phyloP scores from a whole-genome alignment of 2,329 filamentous ascomycete genomes.

The Westerdykella ornata region DNA sequence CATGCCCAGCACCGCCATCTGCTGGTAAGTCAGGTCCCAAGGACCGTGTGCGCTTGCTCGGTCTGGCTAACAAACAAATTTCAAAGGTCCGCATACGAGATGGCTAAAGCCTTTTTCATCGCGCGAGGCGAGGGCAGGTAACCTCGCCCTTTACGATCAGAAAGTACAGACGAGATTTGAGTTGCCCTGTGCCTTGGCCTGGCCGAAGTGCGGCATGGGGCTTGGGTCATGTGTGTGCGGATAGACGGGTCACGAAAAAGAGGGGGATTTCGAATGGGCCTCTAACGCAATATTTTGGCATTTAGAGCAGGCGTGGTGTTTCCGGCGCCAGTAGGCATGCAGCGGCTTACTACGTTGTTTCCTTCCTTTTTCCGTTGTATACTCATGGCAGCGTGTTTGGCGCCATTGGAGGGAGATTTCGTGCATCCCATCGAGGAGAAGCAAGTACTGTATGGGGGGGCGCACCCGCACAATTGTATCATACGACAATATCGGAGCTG shows the following conservation, averaged over 20 bases:
- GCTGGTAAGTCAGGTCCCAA: slow-evolving; percentile 59
- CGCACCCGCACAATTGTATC: slow-evolving; percentile 19
- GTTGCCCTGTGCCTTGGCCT: background rate
- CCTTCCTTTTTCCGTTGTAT: slow-evolving; percentile 18
- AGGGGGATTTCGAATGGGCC: slow-evolving; percentile 8
- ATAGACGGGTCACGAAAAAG: slow-evolving; percentile 9
- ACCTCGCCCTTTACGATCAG: background rate
- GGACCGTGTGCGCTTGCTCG: background rate
- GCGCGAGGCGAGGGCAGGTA: slow-evolving; percentile 24
- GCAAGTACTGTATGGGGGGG: slow-evolving; percentile 17
- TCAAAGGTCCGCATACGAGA: slow-evolving; percentile 58
- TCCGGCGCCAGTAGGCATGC: slow-evolving; percentile 5
- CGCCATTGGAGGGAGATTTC: background rate
- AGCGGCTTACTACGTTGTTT: slow-evolving; percentile 9
- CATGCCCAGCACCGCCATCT: slow-evolving; percentile 99
- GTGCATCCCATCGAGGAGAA: slow-evolving; percentile 19
- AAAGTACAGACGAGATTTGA: no score
- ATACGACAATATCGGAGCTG: slow-evolving; percentile 10
- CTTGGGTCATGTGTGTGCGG: background rate
- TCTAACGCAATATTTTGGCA: slow-evolving; percentile 6
- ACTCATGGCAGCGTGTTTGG: slow-evolving; percentile 19
- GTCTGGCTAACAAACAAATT: slow-evolving; percentile 9
- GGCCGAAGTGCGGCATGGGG: background rate
- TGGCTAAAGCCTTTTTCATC: slow-evolving; percentile 63
- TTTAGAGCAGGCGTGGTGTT: slow-evolving; percentile 8